Evolutionary conservation across 23 red algal genomes (phyloP).

Genomic region (Gracilaria domingensis): DNA sequence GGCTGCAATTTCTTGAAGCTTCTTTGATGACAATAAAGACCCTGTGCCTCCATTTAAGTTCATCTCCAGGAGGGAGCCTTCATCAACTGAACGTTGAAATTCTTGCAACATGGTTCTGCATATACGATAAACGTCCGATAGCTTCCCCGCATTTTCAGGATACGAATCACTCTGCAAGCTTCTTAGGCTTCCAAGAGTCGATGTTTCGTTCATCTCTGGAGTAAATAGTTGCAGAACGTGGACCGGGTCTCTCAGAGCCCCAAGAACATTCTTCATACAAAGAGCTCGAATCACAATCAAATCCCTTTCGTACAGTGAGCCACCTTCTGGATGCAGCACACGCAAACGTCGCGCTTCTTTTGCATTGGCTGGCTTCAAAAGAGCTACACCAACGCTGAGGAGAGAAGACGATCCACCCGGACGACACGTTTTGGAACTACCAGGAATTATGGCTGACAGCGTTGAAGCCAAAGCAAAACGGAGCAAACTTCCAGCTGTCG

Average conservation of each 20-base stretch:
- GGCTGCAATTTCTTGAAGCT: slow-evolving; percentile 33
- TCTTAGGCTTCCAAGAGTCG: not conserved
- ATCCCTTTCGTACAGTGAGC: slow-evolving; percentile 64
- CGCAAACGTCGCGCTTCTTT: slow-evolving; percentile 63
- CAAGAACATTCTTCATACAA: slow-evolving; percentile 62
- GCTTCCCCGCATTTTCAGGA: not conserved
- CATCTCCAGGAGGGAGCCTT: slow-evolving; percentile 50
- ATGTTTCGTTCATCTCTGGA: slow-evolving; percentile 14
- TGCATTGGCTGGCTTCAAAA: slow-evolving; percentile 3
- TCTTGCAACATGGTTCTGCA: slow-evolving; percentile 45
- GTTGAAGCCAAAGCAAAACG: slow-evolving; percentile 36
- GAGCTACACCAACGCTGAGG: slow-evolving; percentile 46
- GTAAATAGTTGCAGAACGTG: slow-evolving; percentile 41
- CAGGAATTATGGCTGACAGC: slow-evolving; percentile 28
- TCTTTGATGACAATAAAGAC: slow-evolving; percentile 40
- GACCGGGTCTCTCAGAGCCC: slow-evolving; percentile 41
- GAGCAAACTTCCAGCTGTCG: slow-evolving; percentile 15
- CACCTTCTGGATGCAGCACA: slow-evolving; percentile 73
- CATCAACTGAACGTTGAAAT: slow-evolving; percentile 16
- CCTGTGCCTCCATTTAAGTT: slow-evolving; percentile 31
- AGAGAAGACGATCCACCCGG: slow-evolving; percentile 48
- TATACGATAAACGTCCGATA: slow-evolving; percentile 49
- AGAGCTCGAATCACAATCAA: slow-evolving; percentile 31
- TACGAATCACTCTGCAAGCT: not conserved
- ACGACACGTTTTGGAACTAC: not conserved